Percentiles rank a stretch among this genome's conserved stretches.
These are phyloP conservation scores for Trichophaea hybrida DNA, from an alignment of 2,329 filamentous ascomycete species.

Conservation along the genomic window DNA sequence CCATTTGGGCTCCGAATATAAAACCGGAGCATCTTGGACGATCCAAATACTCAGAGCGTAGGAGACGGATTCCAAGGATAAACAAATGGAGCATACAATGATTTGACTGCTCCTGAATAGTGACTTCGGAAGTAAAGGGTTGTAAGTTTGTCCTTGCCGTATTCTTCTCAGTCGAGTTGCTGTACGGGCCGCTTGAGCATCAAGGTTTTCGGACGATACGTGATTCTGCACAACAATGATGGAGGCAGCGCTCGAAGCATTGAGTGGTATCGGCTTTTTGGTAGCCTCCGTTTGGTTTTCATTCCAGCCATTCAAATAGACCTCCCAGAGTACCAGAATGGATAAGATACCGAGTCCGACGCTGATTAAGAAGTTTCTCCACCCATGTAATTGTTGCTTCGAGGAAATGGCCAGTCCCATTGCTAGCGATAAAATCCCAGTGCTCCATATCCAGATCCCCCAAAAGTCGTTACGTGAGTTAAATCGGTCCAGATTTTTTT, in stretches of 20 bases:
- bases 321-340: not conserved
- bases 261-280: not conserved
- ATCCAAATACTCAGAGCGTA: not conserved
- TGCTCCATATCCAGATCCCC: not conserved
- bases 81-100: not conserved
- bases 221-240: not conserved
- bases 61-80: not conserved
- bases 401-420: not conserved
- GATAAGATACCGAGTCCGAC: not conserved
- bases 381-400: not conserved
- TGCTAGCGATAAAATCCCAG: not conserved
- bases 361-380: not conserved
- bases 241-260: not conserved
- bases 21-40: not conserved
- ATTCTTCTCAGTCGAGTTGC: not conserved
- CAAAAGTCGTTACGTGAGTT: not conserved
- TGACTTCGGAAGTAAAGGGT: not conserved
- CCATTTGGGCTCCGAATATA: not conserved
- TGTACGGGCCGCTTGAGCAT: not conserved
- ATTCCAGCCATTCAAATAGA: not conserved
- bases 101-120: not conserved
- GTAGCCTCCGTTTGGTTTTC: not conserved
- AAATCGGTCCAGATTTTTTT: not conserved
- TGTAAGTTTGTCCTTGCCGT: not conserved
- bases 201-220: not conserved